Conservation (phyloP, 1,139 yeast species). For the Candida sp. region DNA sequence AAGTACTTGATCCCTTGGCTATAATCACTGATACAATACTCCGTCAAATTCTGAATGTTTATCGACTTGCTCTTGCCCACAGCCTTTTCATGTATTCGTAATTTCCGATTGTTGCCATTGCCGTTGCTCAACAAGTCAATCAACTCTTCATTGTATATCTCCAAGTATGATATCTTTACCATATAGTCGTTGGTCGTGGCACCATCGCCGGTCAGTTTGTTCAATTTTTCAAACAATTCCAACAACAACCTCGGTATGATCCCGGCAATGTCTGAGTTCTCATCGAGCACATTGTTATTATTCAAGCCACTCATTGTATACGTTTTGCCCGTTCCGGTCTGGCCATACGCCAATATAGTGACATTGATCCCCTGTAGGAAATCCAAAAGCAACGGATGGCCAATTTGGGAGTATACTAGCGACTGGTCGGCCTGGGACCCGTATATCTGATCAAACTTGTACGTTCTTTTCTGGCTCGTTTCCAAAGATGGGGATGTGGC, state of each 20-base stretch:
- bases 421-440: constrained; percentile 75
- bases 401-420: constrained; percentile 62
- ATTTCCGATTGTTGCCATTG: constrained; percentile 43
- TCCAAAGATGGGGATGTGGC: constrained; percentile 12
- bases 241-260: constrained; percentile 69
- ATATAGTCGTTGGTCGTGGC: constrained; percentile 47
- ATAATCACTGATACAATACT: constrained; percentile 55
- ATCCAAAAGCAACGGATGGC: constrained; percentile 65
- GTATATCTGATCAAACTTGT: constrained; percentile 73
- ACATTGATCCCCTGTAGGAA: constrained; percentile 76
- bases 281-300: constrained; percentile 11
- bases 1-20: constrained; percentile 57
- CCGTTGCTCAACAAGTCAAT: constrained; percentile 58
- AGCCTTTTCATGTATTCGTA: constrained; percentile 55
- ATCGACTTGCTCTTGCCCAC: constrained; percentile 13
- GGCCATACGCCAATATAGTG: constrained; percentile 87
- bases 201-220: constrained; percentile 34
- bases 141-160: constrained; percentile 74
- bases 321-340: constrained; percentile 90
- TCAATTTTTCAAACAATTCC: constrained; percentile 53
- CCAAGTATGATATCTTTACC: constrained; percentile 73
- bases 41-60: constrained; percentile 59
- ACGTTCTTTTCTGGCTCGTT: constrained; percentile 42
- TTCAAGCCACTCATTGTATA: constrained; percentile 69
- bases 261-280: constrained; percentile 49